Evolutionary conservation across 139 green algal genomes (phyloP).

Genomic region (Coccomyxa sp.): DNA sequence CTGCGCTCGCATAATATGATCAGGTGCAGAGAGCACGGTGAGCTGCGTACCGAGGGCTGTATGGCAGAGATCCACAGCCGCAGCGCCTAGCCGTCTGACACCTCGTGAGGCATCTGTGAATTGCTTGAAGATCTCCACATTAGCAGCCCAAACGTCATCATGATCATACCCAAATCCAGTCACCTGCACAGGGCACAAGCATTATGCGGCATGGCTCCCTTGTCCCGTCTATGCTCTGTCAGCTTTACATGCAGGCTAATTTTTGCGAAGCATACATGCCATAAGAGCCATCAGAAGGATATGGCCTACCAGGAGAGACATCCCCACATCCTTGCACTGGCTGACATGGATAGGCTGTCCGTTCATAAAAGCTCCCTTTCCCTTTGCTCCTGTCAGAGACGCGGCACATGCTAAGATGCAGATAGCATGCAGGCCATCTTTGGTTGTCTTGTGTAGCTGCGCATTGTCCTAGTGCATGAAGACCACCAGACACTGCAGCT

Average conservation of each 20-base stretch:
- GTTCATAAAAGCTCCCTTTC: constrained; percentile 71
- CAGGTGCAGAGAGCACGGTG: too few species aligned
- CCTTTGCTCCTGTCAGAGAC: constrained; percentile 54
- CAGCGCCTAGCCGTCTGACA: constrained; percentile 82
- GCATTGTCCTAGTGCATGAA: too few species aligned
- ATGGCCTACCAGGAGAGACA: constrained; percentile 50
- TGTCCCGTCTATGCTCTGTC: too few species aligned
- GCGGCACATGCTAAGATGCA: too few species aligned
- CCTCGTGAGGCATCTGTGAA: constrained; percentile 79
- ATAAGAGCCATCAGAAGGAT: too few species aligned
- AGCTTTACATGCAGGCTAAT: too few species aligned
- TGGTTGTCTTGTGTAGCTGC: too few species aligned
- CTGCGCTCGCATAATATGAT: too few species aligned
- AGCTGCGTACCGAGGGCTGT: neutral
- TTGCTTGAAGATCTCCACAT: constrained; percentile 87
- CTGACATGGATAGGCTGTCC: constrained; percentile 49
- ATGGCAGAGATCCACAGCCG: constrained; percentile 53
- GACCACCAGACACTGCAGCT: too few species aligned
- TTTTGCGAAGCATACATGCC: too few species aligned
- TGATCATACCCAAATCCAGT: constrained; percentile 89
- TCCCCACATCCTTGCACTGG: constrained; percentile 18
- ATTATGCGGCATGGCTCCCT: neutral
- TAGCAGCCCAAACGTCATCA: constrained; percentile 73
- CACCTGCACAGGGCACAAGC: constrained; percentile 39
- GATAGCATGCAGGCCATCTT: too few species aligned